Conservation (phyloP, 108 stramenopile genomes). For the Nitzschia palea region DNA sequence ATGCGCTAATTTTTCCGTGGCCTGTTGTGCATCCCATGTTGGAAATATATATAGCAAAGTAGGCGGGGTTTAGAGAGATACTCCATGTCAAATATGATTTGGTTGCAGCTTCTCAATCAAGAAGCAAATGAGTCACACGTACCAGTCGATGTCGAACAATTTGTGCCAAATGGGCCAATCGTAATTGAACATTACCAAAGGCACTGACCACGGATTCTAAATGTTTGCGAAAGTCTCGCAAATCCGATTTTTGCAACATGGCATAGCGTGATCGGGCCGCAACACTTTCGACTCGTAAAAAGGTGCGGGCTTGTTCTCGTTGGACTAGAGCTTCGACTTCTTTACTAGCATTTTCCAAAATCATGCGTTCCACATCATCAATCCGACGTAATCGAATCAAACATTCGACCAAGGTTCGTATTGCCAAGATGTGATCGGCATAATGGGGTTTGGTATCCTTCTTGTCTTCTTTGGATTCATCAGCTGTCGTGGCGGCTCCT, state of each 20-base stretch:
- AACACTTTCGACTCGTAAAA: constrained; percentile 59
- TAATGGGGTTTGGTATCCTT: constrained; percentile 48
- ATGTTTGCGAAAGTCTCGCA: constrained; percentile 77
- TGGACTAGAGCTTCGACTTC: constrained; percentile 69
- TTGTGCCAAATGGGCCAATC: constrained; percentile 81
- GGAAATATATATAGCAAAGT: too few species aligned
- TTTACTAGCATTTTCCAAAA: constrained; percentile 53
- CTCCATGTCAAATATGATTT: too few species aligned
- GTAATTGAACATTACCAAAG: constrained; percentile 79
- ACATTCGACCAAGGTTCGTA: constrained; percentile 84
- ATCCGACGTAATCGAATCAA: constrained; percentile 64
- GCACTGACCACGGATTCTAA: constrained; percentile 67
- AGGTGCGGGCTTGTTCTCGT: constrained; percentile 78
- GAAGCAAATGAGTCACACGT: too few species aligned
- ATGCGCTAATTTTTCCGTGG: too few species aligned
- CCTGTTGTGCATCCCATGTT: too few species aligned
- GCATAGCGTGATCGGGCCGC: constrained; percentile 24
- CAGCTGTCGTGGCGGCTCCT: not conserved
- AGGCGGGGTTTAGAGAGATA: too few species aligned
- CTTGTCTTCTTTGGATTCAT: not conserved
- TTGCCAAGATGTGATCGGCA: constrained; percentile 65
- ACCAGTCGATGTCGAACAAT: constrained; percentile 83
- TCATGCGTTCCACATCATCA: constrained; percentile 79
- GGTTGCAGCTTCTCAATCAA: too few species aligned
- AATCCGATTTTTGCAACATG: constrained; percentile 38